Conservation (phyloP, 106 monocot genomes). For the Ottelia alismoides region DNA sequence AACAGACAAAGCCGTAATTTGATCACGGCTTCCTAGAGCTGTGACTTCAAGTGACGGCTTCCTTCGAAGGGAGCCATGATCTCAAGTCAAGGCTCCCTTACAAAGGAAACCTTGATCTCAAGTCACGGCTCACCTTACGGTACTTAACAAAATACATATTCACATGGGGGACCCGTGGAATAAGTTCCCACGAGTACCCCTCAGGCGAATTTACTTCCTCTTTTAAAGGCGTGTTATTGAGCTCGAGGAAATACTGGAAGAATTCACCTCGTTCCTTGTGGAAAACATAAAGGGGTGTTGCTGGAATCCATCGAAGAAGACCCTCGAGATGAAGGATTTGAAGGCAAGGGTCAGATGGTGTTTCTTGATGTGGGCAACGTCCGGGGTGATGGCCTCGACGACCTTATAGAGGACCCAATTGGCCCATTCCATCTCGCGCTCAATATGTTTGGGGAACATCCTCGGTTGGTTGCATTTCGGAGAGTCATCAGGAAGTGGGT, state of each 20-base stretch:
- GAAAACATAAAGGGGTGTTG: background rate
- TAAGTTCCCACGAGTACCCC: too few relatives aligned
- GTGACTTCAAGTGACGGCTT: too few relatives aligned
- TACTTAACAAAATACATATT: too few relatives aligned
- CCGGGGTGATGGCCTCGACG: constrained; percentile 3
- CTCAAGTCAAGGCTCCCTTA: too few relatives aligned
- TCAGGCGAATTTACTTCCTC: too few relatives aligned
- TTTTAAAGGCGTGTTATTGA: background rate
- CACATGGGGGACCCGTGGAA: too few relatives aligned
- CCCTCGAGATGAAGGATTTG: constrained; percentile 11
- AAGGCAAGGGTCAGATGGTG: constrained; percentile 5
- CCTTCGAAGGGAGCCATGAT: too few relatives aligned
- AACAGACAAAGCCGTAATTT: too few relatives aligned
- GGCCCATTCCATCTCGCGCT: constrained; percentile 9
- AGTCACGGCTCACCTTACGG: too few relatives aligned
- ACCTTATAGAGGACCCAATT: constrained; percentile 9
- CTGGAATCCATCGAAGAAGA: constrained; percentile 15
- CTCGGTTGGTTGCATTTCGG: constrained; percentile 5
- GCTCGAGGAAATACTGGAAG: constrained; percentile 7
- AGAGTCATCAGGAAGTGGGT: constrained; percentile 10
- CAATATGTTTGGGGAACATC: constrained; percentile 6
- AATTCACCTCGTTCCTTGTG: background rate
- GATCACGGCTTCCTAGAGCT: too few relatives aligned
- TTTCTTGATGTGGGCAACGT: background rate
- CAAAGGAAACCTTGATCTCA: too few relatives aligned